These are phyloP conservation scores for Gypsophila paniculata DNA, from an alignment of 179 eudicot species.

Conservation along the genomic window DNA sequence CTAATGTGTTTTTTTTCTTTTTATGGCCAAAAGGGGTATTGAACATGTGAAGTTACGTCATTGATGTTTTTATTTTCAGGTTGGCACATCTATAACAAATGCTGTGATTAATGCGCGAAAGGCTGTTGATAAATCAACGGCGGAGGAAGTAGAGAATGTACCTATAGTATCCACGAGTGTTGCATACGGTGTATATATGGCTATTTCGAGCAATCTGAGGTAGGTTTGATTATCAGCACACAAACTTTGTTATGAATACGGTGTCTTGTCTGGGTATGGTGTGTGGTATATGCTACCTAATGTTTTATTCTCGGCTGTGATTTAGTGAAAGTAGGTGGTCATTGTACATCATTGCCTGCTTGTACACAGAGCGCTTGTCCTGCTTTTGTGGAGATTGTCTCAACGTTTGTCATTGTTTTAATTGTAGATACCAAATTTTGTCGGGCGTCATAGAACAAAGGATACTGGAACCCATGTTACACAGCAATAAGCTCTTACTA, in stretches of 20 bases:
- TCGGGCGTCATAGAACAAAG: constrained; percentile 88
- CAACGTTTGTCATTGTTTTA: neutral
- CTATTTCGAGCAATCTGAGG: constrained; percentile 93
- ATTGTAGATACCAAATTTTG: constrained; percentile 70
- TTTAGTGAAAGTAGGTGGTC: neutral
- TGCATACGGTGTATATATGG: constrained; percentile 89
- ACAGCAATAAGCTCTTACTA: constrained; percentile 66
- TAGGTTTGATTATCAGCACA: constrained; percentile 29
- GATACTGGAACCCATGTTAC: constrained; percentile 71
- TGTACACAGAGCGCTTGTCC: neutral
- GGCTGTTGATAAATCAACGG: constrained; percentile 56
- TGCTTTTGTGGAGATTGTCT: constrained; percentile 3
- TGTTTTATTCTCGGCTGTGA: neutral
- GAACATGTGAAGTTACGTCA: neutral
- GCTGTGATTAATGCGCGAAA: constrained; percentile 68
- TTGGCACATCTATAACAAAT: constrained; percentile 76
- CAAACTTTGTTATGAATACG: neutral
- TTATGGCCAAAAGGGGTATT: neutral
- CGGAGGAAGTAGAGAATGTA: constrained; percentile 68
- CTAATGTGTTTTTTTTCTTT: neutral
- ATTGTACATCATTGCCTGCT: neutral
- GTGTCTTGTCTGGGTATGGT: neutral
- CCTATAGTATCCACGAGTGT: constrained; percentile 81
- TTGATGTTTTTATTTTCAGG: constrained; percentile 35
- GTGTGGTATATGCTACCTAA: neutral